phyloP scores from a whole-genome alignment of 2,329 filamentous ascomycete species.

The Fusarium haematococcum region DNA sequence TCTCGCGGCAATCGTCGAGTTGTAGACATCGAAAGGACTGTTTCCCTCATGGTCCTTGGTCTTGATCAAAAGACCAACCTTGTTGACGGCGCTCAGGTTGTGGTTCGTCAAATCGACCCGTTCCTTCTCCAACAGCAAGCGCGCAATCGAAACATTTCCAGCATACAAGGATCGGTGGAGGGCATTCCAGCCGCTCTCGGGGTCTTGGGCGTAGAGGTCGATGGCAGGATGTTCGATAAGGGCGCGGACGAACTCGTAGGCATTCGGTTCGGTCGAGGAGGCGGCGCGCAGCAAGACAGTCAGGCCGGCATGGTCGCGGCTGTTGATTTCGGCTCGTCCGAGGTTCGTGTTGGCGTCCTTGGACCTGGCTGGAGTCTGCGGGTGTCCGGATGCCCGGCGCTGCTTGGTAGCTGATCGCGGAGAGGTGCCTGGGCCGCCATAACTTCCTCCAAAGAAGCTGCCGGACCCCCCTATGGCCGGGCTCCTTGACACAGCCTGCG shows the following conservation, averaged over 20 bases:
- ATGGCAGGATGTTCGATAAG: conserved; percentile 84
- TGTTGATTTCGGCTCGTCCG: conserved; percentile 80
- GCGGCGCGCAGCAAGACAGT: conserved; percentile 88
- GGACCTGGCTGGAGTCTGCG: conserved; percentile 55
- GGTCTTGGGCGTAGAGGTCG: conserved; percentile 88
- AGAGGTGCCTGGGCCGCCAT: conserved; percentile 59
- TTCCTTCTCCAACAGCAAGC: conserved; percentile 84
- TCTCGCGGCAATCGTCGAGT: conserved; percentile 85
- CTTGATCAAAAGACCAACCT: conserved; percentile 84
- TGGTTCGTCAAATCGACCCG: conserved; percentile 72
- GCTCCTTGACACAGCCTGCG: conserved; percentile 67
- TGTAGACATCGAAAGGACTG: conserved; percentile 93
- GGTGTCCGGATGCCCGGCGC: conserved; percentile 65
- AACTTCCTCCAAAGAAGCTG: conserved; percentile 51
- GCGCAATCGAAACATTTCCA: conserved; percentile 88
- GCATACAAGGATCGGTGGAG: conserved; percentile 91
- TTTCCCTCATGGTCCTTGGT: conserved; percentile 96
- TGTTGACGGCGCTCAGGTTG: conserved; percentile 68
- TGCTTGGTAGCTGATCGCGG: conserved; percentile 62
- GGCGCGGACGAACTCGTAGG: conserved; percentile 79
- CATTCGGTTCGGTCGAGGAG: conserved; percentile 77
- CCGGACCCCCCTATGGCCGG: conserved; percentile 56
- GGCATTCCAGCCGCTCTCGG: conserved; percentile 95
- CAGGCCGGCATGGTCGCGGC: conserved; percentile 82
- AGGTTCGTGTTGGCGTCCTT: conserved; percentile 59